Conservation (phyloP, 768 basidiomycete species). For the Russula lepida region DNA sequence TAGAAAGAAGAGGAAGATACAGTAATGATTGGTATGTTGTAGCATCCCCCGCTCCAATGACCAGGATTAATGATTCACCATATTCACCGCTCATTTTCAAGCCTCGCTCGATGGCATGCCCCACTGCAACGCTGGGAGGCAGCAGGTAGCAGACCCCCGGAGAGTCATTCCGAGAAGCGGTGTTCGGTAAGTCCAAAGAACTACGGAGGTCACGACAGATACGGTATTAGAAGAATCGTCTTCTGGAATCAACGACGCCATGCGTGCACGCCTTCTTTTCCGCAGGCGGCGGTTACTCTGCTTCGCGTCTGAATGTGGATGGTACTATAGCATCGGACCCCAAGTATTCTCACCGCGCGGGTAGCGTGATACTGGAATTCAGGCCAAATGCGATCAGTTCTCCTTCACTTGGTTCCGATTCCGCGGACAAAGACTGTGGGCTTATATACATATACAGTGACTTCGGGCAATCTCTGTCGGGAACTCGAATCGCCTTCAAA, state of each 20-base stretch:
- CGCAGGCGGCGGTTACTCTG: not conserved
- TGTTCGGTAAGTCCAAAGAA: not conserved
- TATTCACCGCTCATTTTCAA: not conserved
- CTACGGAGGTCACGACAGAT: not conserved
- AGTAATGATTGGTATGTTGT: not conserved
- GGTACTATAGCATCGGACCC: not conserved
- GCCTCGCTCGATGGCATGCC: not conserved
- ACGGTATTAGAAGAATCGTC: not conserved
- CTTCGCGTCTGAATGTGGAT: not conserved
- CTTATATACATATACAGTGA: no score
- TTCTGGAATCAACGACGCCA: not conserved
- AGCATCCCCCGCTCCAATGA: not conserved
- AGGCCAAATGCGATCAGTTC: not conserved
- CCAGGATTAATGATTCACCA: not conserved
- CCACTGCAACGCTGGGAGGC: not conserved
- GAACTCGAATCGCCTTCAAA: not conserved
- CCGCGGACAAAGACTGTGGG: no score
- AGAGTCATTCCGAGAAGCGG: not conserved
- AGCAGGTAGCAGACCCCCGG: not conserved
- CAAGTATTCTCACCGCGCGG: not conserved
- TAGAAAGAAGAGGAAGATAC: constrained; percentile 45
- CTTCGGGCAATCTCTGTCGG: no score
- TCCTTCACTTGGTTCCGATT: no score
- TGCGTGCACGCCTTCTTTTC: not conserved
- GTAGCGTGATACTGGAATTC: not conserved